Evolutionary conservation across 345 rosid genomes (phyloP), one percentile per base, ranked within the genome.

Genomic region (Aquilaria yunnanensis): DNA sequence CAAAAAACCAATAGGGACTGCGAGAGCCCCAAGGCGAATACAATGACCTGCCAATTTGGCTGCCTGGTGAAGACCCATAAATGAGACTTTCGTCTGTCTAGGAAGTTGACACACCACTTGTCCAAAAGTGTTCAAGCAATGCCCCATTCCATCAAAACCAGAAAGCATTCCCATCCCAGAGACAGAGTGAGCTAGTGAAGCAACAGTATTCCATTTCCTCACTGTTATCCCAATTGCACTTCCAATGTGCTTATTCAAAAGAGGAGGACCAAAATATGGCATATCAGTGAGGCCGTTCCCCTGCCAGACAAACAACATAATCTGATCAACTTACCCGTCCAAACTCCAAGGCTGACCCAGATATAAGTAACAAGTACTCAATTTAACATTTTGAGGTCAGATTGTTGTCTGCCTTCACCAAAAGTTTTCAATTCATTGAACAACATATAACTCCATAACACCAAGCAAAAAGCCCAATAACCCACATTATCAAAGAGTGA

Each of bases 121-220:
- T 31, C 89, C 90, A 56, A 88, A 88, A 14, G 92, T 83, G 80
- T 81, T 79, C 63, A 84, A 80, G 70, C 78, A 74, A 54, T 64
- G 77, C 13, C 64, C 75, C 2, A 54, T 54, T 67, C 72, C 76
- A 33, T 70, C 67, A 54, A 69, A 60, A 63, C 59, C 58, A 0
- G 64, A 69, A 12, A 61, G 77, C 69, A 51, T 61, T 67, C 72
- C 78, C 48, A 56, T 57, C 61, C 81, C 69, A 63, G 87, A 76
- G 54, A 85, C 71, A 63, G 90, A 85, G 3, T 85, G 92, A 59
- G 79, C 92, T 30, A 93, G 31, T 23, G 92, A 83, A 70, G 89
- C 92, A 49, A 69, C 59, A 32, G 80, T 45, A 67, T 85, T 88
- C 50, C 86, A 81, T 65, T 82, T 85, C 68, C 84, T 88, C 30